Evolutionary conservation across 345 rosid genomes (phyloP).

Genomic region (Gynandropsis gynandra): DNA sequence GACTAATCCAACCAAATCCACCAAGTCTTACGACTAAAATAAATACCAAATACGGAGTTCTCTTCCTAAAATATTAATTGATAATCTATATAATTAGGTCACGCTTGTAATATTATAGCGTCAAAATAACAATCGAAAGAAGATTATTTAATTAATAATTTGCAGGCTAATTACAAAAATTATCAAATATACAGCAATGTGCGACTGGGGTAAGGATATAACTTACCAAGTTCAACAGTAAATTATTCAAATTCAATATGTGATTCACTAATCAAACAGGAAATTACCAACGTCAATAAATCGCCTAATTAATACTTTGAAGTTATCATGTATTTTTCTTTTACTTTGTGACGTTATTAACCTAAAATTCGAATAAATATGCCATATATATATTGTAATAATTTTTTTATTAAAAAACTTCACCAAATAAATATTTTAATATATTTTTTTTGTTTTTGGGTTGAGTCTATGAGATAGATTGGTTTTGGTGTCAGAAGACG

Average conservation of each 20-base stretch:
- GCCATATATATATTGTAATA: background rate
- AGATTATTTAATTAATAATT: background rate
- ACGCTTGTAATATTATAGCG: too few species aligned
- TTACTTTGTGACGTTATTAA: background rate
- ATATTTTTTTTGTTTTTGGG: background rate
- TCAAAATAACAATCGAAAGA: too few species aligned
- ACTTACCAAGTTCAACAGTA: too few species aligned
- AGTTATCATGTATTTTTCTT: background rate
- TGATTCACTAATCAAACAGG: too few species aligned
- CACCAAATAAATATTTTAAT: conserved; percentile 5
- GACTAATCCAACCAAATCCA: background rate
- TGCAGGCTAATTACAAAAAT: background rate
- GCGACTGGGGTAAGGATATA: background rate
- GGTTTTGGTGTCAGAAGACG: conserved; percentile 14
- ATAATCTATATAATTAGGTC: background rate
- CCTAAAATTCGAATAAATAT: background rate
- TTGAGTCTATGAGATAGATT: conserved; percentile 15
- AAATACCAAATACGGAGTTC: background rate
- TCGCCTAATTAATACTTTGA: background rate
- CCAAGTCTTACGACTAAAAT: too few species aligned
- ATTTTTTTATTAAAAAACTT: background rate
- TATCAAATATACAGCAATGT: conserved; percentile 1
- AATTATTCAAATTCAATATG: too few species aligned
- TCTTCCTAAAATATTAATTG: background rate
- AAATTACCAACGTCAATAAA: too few species aligned